phyloP scores from a whole-genome alignment of 2,329 filamentous ascomycete genomes.

The Ophioceras dolichostomum region DNA sequence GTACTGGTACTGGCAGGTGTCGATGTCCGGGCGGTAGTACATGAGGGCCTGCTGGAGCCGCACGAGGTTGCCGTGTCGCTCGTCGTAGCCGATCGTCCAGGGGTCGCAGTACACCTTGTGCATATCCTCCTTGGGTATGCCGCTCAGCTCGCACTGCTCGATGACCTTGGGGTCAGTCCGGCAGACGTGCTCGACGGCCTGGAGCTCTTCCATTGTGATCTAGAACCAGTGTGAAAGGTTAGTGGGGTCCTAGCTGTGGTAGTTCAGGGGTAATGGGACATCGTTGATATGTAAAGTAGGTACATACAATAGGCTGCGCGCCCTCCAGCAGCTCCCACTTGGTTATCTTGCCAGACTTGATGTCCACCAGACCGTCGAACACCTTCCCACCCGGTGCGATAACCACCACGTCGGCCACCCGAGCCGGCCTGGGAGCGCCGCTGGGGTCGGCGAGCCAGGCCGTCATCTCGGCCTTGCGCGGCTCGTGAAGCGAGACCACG shows the following conservation, averaged over 20 bases:
- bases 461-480: slow-evolving; percentile 73
- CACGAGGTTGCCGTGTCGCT: slow-evolving; percentile 67
- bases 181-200: slow-evolving; percentile 63
- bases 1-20: slow-evolving; percentile 83
- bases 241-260: too few relatives aligned
- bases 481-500: slow-evolving; percentile 74
- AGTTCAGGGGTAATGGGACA: too few relatives aligned
- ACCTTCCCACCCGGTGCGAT: slow-evolving; percentile 70
- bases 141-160: slow-evolving; percentile 75
- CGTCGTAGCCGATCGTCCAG: slow-evolving; percentile 92
- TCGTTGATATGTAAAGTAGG: too few relatives aligned
- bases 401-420: slow-evolving; percentile 72
- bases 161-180: slow-evolving; percentile 77
- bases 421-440: slow-evolving; percentile 46
- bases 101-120: slow-evolving; percentile 93
- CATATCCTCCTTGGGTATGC: slow-evolving; percentile 75
- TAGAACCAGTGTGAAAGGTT: too few relatives aligned
- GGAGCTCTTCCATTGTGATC: slow-evolving; percentile 87
- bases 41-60: slow-evolving; percentile 86
- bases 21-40: slow-evolving; percentile 81
- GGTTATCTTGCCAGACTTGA: slow-evolving; percentile 52
- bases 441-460: slow-evolving; percentile 61
- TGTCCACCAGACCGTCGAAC: slow-evolving; percentile 70
- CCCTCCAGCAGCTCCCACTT: slow-evolving; percentile 66
- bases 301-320: slow-evolving; percentile 63